phyloP scores from a whole-genome alignment of 2,329 filamentous ascomycete species.

The Chlorencoelia australis region DNA sequence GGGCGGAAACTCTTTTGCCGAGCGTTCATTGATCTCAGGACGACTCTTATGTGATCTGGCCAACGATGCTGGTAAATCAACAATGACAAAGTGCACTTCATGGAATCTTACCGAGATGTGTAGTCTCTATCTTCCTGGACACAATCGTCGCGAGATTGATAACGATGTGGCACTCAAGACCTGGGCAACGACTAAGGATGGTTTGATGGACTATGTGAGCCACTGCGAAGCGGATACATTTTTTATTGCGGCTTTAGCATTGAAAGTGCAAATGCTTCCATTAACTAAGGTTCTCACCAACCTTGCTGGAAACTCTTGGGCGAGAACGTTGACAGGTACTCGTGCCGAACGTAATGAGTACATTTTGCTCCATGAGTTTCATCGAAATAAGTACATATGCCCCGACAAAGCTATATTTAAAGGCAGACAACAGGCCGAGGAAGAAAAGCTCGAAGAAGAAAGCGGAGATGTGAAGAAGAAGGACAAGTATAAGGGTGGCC shows the following conservation, averaged over 20 bases:
- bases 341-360: constrained; percentile 97
- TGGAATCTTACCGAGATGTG: constrained; percentile 99
- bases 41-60: constrained; percentile 86
- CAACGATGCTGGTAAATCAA: constrained; percentile 93
- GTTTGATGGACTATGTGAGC: constrained; percentile 84
- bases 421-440: constrained; percentile 60
- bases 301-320: constrained; percentile 96
- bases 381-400: constrained; percentile 95
- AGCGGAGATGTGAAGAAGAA: constrained; percentile 82
- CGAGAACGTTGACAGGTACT: constrained; percentile 87
- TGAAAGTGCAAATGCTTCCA: constrained; percentile 85
- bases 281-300: constrained; percentile 94
- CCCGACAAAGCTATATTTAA: constrained; percentile 87
- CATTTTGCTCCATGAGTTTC: constrained; percentile 94
- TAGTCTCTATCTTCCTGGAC: constrained; percentile 67
- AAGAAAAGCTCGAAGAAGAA: constrained; percentile 60
- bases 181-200: constrained; percentile 75
- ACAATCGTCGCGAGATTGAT: constrained; percentile 67
- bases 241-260: constrained; percentile 82
- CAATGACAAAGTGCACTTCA: constrained; percentile 94
- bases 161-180: constrained; percentile 78
- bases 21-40: constrained; percentile 81
- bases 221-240: constrained; percentile 95
- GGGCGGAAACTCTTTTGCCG: constrained; percentile 84
- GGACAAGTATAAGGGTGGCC: constrained; percentile 97